Evolutionary conservation across 169 alveolate species (phyloP), one percentile per base, ranked within the genome.

Genomic region (Theileria sp.): DNA sequence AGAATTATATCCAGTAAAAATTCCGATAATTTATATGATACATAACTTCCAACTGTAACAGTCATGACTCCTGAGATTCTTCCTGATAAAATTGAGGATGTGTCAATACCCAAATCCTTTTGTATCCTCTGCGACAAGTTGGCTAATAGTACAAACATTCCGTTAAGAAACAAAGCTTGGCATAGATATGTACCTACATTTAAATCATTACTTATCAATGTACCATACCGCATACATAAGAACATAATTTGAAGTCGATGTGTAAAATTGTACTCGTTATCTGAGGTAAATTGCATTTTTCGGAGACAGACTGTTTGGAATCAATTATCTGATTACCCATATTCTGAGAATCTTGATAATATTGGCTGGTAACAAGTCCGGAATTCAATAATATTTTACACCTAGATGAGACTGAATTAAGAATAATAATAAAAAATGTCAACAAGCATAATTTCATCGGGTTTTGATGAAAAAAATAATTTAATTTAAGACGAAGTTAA

Each of bases 21-120:
- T 36, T 82, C 88, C 8, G 88, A 82, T 6, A 68, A 32, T 72
- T 60, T 82, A 68, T 67, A 82, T 17, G 88, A 78, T 5, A 73
- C 36, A 65, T 50, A 74, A 0, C 88, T 79, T 30, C 88, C 88
- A 7, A 78, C 26, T 21, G 86, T 75, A 9, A 82, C 88, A 15
- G 88, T 82, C 6, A 82, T n/a, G 28, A 82, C 4, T 56, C 88
- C 88, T 2, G 85, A 17, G 7, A 82, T 19, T 61, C 51, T 71
- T 25, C 88, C 88, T 19, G 61, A n/a, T 13, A 82, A n/a, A n/a
- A 82, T 23, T 9, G 83, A 51, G 8, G 66, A 32, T 12, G 88
- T 82, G 62, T 82, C 88, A 10, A 82, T 73, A 25, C 58, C 75
- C 13, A 82, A 65, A 1, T 66, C 30, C 65, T 73, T 69, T 36